phyloP scores from a whole-genome alignment of 306 rosid species.

The Canavalia ensiformis region DNA sequence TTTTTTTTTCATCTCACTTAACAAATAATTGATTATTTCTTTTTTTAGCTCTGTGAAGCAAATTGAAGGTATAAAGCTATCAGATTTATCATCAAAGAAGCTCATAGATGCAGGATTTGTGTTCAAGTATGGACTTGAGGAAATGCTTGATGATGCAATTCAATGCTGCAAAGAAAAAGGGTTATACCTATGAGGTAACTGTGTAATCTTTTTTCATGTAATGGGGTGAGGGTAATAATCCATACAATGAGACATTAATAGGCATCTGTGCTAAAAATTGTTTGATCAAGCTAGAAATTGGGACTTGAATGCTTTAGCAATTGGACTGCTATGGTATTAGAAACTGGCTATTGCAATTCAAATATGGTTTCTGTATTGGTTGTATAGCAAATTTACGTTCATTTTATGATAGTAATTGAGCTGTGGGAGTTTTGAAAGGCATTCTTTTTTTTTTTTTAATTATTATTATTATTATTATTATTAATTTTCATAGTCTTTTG shows the following conservation, averaged over 20 bases:
- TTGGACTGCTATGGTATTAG: too few relatives aligned
- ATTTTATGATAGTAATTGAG: too few relatives aligned
- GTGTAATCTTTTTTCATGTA: background rate
- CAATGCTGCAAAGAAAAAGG: conserved; percentile 38
- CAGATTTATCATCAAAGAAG: conserved; percentile 22
- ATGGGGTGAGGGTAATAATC: background rate
- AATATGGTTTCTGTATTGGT: background rate
- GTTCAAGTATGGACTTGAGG: conserved; percentile 33
- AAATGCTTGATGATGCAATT: conserved; percentile 40
- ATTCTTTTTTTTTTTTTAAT: too few relatives aligned
- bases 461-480: too few relatives aligned
- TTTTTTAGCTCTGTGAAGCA: background rate
- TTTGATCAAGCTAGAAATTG: background rate
- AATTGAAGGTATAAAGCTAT: background rate
- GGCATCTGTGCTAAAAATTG: background rate
- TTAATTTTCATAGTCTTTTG: too few relatives aligned
- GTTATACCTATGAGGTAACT: background rate
- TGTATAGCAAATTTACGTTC: too few relatives aligned
- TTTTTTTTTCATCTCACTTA: background rate
- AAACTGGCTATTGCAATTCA: background rate
- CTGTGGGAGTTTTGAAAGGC: too few relatives aligned
- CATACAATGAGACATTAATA: background rate
- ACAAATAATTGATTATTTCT: background rate
- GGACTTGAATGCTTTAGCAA: background rate
- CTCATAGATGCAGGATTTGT: conserved; percentile 38